These are phyloP conservation scores for Aegilops sharonensis DNA, from an alignment of 176 grass and related monocot species.

Conservation along the genomic window DNA sequence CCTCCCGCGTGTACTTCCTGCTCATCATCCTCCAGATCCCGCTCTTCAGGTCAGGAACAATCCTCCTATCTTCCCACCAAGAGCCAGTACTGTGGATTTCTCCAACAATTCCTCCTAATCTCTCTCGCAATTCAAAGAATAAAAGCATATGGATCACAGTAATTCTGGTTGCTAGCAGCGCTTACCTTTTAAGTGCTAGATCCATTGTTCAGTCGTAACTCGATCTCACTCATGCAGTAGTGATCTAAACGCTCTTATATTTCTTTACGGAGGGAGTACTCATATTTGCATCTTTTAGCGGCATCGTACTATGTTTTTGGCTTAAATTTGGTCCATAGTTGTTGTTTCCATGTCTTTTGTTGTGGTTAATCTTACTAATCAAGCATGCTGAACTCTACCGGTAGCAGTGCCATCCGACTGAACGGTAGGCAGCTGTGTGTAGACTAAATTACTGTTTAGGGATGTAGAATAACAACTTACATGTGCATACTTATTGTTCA, in stretches of 20 bases:
- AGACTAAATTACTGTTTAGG: neutral
- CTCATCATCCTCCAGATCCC: conserved; percentile 94
- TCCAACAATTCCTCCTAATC: neutral
- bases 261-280: too few species aligned
- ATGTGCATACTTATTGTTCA: neutral
- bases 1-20: conserved; percentile 69
- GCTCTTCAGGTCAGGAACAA: conserved; percentile 69
- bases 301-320: neutral
- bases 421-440: neutral
- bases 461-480: neutral
- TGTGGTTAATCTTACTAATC: conserved; percentile 13
- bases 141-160: neutral
- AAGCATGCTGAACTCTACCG: neutral
- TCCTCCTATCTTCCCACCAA: neutral
- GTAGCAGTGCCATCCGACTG: neutral
- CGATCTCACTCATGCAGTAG: neutral
- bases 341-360: neutral
- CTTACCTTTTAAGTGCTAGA: conserved; percentile 18
- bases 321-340: neutral
- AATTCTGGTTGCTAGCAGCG: neutral
- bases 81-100: neutral
- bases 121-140: neutral
- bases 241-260: too few species aligned
- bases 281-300: neutral
- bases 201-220: neutral